Conservation (phyloP, 2,329 filamentous ascomycete genomes). For the Aureobasidium uvarum region DNA sequence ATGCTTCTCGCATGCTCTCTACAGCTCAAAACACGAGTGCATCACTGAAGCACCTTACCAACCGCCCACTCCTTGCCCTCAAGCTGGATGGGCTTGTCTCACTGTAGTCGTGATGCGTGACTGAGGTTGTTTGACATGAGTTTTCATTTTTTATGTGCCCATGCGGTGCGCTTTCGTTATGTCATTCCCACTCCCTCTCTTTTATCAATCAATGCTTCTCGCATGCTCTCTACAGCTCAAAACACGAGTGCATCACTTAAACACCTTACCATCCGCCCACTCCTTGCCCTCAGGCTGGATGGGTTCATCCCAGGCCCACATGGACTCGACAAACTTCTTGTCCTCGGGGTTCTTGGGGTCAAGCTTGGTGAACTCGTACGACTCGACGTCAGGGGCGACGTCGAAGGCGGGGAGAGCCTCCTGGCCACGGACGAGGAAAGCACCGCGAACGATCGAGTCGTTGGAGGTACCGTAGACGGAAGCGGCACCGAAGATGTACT, state of each 20-base stretch:
- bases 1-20: no score
- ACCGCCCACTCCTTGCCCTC: no score
- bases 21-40: no score
- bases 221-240: no score
- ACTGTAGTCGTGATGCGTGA: no score
- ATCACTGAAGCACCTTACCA: no score
- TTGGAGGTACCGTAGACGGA: conserved; percentile 89
- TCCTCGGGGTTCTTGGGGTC: conserved; percentile 84
- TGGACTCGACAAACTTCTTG: conserved; percentile 77
- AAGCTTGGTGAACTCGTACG: conserved; percentile 95
- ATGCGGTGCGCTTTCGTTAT: no score
- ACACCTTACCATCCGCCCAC: conserved; percentile 77
- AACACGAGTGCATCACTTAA: background rate
- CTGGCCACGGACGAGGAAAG: conserved; percentile 91
- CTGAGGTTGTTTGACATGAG: no score
- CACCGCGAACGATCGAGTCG: conserved; percentile 87
- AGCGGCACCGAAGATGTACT: conserved; percentile 90
- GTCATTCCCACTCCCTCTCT: no score
- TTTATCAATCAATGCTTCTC: no score
- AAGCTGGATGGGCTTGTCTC: no score
- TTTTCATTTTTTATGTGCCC: no score
- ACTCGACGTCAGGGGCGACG: conserved; percentile 95
- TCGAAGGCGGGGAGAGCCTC: conserved; percentile 85
- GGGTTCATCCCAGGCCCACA: conserved; percentile 92
- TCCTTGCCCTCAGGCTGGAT: conserved; percentile 79